phyloP scores from a whole-genome alignment of 306 rosid genomes.

The Arachis hypogaea region DNA sequence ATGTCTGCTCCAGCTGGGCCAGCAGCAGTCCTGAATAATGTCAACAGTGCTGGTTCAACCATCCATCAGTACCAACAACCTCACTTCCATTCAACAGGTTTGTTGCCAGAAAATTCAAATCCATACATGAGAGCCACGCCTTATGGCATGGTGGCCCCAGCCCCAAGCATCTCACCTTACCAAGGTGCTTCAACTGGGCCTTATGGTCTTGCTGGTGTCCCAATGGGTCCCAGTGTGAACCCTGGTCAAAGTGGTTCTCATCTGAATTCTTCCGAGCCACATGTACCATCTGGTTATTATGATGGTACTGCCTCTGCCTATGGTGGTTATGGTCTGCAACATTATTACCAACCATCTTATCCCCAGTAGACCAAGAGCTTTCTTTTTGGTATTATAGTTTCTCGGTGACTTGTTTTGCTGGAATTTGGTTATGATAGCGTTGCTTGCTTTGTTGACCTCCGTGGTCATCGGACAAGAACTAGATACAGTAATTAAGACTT shows the following conservation, averaged over 20 bases:
- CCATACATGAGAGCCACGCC: conserved; percentile 55
- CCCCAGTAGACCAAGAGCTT: conserved; percentile 58
- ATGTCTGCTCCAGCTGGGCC: conserved; percentile 45
- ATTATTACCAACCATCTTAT: conserved; percentile 55
- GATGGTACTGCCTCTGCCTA: conserved; percentile 51
- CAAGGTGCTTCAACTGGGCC: conserved; percentile 56
- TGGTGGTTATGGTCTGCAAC: conserved; percentile 63
- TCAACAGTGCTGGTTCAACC: conserved; percentile 33
- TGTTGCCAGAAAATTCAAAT: conserved; percentile 52
- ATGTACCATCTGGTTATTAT: conserved; percentile 51
- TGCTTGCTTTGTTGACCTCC: conserved; percentile 40
- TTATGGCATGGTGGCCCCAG: conserved; percentile 58
- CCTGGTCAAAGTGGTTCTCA: conserved; percentile 56
- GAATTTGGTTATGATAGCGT: conserved; percentile 32
- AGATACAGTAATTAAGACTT: conserved; percentile 41
- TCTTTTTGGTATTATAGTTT: conserved; percentile 43
- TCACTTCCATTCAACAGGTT: conserved; percentile 51
- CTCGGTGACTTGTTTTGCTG: conserved; percentile 34
- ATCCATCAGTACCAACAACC: conserved; percentile 54
- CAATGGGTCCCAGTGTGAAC: conserved; percentile 56
- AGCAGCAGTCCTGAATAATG: conserved; percentile 40
- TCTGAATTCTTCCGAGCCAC: conserved; percentile 51
- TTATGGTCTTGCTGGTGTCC: conserved; percentile 62
- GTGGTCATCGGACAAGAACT: conserved; percentile 38
- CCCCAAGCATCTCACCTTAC: conserved; percentile 53